Percentiles rank a stretch among this genome's conserved stretches.
These are phyloP conservation scores for Hydrangea macrophylla DNA, from an alignment of 148 eudicot species.

Conservation along the genomic window DNA sequence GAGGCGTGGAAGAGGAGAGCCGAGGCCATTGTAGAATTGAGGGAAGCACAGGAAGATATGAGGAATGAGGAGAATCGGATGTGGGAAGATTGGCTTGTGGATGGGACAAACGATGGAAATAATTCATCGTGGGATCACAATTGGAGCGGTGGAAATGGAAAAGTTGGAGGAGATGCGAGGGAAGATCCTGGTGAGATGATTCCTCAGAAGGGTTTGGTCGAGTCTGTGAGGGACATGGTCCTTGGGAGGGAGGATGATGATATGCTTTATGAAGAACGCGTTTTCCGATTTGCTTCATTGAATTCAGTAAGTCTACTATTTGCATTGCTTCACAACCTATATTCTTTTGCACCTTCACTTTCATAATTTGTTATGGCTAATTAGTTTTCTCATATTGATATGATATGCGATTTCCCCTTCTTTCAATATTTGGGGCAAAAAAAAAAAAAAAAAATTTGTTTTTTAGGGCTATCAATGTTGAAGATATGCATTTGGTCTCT, in stretches of 20 bases:
- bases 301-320: conserved; percentile 61
- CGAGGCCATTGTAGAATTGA: conserved; percentile 82
- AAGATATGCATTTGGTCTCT: neutral
- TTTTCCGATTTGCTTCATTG: conserved; percentile 76
- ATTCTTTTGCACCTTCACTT: too few species aligned
- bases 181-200: conserved; percentile 52
- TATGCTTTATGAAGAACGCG: conserved; percentile 85
- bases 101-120: conserved; percentile 27
- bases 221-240: conserved; percentile 58
- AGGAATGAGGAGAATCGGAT: conserved; percentile 76
- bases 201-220: conserved; percentile 71
- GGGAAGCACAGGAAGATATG: conserved; percentile 80
- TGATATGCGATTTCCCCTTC: too few species aligned
- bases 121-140: conserved; percentile 38
- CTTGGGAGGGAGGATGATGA: conserved; percentile 72
- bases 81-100: conserved; percentile 98
- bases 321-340: neutral
- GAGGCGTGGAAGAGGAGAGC: conserved; percentile 97
- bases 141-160: conserved; percentile 30
- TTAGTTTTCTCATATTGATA: too few species aligned
- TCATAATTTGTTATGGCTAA: too few species aligned
- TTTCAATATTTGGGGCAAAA: too few species aligned
- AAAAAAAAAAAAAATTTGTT: too few species aligned
- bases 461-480: too few species aligned
- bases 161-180: conserved; percentile 32